Conservation (phyloP, 768 basidiomycete species). For the Boletus pseudopeckii region DNA sequence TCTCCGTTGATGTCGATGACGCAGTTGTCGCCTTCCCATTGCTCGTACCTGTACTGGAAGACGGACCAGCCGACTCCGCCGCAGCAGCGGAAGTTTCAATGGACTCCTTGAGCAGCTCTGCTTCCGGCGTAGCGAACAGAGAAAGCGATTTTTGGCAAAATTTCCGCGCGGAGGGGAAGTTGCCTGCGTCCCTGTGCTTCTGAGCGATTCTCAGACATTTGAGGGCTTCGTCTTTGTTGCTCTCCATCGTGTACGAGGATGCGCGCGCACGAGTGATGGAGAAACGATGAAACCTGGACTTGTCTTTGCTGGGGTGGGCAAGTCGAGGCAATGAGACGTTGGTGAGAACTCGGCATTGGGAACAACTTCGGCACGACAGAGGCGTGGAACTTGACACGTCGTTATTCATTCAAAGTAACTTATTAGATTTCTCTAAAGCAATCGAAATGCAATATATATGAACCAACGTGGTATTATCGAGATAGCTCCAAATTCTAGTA, state of each 20-base stretch:
- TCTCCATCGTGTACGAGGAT: constrained; percentile 52
- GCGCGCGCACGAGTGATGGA: constrained; percentile 8
- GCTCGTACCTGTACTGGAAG: constrained; percentile 33
- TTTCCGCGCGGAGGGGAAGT: constrained; percentile 75
- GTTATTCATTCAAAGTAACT: too few species aligned
- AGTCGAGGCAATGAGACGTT: constrained; percentile 1
- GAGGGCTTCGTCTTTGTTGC: constrained; percentile 88
- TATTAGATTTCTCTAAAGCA: background rate
- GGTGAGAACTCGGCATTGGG: constrained; percentile 25
- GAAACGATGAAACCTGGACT: constrained; percentile 3
- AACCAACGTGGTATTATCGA: constrained; percentile 8
- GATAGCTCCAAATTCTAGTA: constrained; percentile 48
- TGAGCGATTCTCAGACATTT: constrained; percentile 79
- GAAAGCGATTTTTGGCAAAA: constrained; percentile 87
- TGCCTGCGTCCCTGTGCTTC: constrained; percentile 67
- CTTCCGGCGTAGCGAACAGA: constrained; percentile 78
- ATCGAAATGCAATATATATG: background rate
- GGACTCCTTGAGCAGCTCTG: constrained; percentile 57
- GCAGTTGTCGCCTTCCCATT: constrained; percentile 35
- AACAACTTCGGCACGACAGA: constrained; percentile 1
- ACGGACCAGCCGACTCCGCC: constrained; percentile 38
- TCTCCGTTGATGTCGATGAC: constrained; percentile 56
- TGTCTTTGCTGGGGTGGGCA: background rate
- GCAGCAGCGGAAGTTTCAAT: constrained; percentile 55
- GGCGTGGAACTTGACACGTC: constrained; percentile 6